Conservation (phyloP, 768 basidiomycete genomes). For the Exidia glandulosa region DNA sequence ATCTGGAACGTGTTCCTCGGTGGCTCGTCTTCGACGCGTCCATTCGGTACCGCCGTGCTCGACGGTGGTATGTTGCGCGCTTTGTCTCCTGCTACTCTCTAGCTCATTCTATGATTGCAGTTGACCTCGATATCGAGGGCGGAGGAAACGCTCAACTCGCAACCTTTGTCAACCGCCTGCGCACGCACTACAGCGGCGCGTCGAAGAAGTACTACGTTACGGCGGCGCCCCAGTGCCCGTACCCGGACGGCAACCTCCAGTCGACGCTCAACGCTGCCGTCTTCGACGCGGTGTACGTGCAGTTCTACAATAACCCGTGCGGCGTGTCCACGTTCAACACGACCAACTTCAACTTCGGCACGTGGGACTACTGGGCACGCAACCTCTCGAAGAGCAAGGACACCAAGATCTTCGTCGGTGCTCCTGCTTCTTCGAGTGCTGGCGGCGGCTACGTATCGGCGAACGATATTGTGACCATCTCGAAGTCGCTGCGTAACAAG, state of each 20-base stretch:
- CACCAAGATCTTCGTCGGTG: slow-evolving; percentile 54
- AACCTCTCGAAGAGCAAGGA: slow-evolving; percentile 45
- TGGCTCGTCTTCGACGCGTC: slow-evolving; percentile 47
- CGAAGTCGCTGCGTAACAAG: slow-evolving; percentile 38
- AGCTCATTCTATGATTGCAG: not conserved
- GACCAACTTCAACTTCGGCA: slow-evolving; percentile 7
- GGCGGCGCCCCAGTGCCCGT: slow-evolving; percentile 47
- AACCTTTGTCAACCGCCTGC: slow-evolving; percentile 46
- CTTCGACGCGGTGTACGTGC: slow-evolving; percentile 67
- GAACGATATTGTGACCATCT: slow-evolving; percentile 30
- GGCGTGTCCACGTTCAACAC: slow-evolving; percentile 19
- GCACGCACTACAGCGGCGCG: slow-evolving; percentile 36
- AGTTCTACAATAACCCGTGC: slow-evolving; percentile 49
- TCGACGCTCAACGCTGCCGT: slow-evolving; percentile 46
- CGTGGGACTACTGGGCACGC: slow-evolving; percentile 57
- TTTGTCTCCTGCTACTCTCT: too few species aligned
- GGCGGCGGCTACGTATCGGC: slow-evolving; percentile 49
- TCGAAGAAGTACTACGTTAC: slow-evolving; percentile 59
- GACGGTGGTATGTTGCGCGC: slow-evolving; percentile 34
- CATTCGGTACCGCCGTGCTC: slow-evolving; percentile 60
- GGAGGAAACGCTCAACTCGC: slow-evolving; percentile 39
- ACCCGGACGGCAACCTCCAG: slow-evolving; percentile 52
- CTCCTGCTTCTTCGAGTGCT: slow-evolving; percentile 44
- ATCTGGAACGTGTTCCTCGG: slow-evolving; percentile 70
- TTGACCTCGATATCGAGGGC: slow-evolving; percentile 36